Conservation (phyloP, 108 stramenopile genomes). For the Cyclotella choctawhatcheeana region DNA sequence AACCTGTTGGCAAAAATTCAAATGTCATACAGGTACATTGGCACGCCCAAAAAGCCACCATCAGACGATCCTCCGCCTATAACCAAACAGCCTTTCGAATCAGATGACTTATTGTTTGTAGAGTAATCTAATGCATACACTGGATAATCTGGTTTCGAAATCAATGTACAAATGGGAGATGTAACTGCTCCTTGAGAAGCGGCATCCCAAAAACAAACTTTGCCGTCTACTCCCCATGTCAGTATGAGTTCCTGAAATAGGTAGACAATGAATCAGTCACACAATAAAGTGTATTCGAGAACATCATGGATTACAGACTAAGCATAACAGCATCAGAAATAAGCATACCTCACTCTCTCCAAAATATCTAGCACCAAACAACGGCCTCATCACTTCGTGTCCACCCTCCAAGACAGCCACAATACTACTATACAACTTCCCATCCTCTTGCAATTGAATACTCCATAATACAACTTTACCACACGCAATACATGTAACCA, state of each 20-base stretch:
- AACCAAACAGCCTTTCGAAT: slow-evolving; percentile 31
- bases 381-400: slow-evolving; percentile 66
- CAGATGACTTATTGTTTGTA: not conserved
- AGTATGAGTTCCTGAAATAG: slow-evolving; percentile 62
- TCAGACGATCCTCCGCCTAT: slow-evolving; percentile 66
- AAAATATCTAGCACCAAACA: slow-evolving; percentile 77
- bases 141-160: slow-evolving; percentile 66
- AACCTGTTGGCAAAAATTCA: not conserved
- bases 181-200: slow-evolving; percentile 57
- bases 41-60: slow-evolving; percentile 76
- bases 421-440: slow-evolving; percentile 53
- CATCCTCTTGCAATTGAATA: slow-evolving; percentile 28
- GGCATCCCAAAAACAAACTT: slow-evolving; percentile 82
- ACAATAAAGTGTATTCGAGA: not conserved
- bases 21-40: slow-evolving; percentile 62
- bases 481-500: slow-evolving; percentile 82
- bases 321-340: no score
- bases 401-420: slow-evolving; percentile 79
- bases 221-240: slow-evolving; percentile 89
- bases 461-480: slow-evolving; percentile 76
- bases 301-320: no score
- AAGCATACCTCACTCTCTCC: slow-evolving; percentile 55
- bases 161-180: slow-evolving; percentile 74
- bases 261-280: not conserved
- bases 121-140: slow-evolving; percentile 73